These are phyloP conservation scores for Geotrichum phurueaensis DNA, from an alignment of 1,139 yeast species.

Conservation along the genomic window DNA sequence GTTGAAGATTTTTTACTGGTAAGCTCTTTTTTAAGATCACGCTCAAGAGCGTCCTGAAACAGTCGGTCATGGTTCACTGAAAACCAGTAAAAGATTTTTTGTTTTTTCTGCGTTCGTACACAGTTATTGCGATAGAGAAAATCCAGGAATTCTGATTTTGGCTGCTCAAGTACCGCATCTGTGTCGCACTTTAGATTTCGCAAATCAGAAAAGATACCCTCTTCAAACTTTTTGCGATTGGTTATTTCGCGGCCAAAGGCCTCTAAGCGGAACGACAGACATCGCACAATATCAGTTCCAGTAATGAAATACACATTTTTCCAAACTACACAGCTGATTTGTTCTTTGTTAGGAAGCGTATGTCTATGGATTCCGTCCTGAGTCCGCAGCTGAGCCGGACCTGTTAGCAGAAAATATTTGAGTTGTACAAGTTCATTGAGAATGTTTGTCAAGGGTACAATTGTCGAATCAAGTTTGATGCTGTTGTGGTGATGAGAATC, in stretches of 20 bases:
- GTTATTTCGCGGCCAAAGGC: constrained; percentile 81
- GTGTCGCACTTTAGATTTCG: constrained; percentile 80
- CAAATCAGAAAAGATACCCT: constrained; percentile 88
- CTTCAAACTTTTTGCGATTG: constrained; percentile 92
- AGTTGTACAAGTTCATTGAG: constrained; percentile 16
- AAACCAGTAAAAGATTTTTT: constrained; percentile 95
- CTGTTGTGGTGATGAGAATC: neutral
- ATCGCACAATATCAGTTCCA: constrained; percentile 93
- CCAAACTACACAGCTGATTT: constrained; percentile 90
- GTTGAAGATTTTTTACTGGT: constrained; percentile 36
- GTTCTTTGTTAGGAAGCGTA: constrained; percentile 80
- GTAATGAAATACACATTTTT: constrained; percentile 83
- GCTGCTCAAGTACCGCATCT: constrained; percentile 84
- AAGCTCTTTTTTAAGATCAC: constrained; percentile 78
- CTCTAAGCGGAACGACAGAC: constrained; percentile 81
- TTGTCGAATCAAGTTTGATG: neutral
- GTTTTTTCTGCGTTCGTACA: constrained; percentile 90
- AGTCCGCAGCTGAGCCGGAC: constrained; percentile 15
- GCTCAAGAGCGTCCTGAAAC: constrained; percentile 88
- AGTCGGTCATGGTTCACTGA: constrained; percentile 90
- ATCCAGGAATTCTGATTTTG: constrained; percentile 79
- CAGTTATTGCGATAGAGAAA: constrained; percentile 83
- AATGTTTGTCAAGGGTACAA: constrained; percentile 11
- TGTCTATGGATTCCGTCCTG: constrained; percentile 28
- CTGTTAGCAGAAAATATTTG: constrained; percentile 17